Evolutionary conservation across 2,329 filamentous ascomycete species (phyloP).

Genomic region (Epichloe uncinata): DNA sequence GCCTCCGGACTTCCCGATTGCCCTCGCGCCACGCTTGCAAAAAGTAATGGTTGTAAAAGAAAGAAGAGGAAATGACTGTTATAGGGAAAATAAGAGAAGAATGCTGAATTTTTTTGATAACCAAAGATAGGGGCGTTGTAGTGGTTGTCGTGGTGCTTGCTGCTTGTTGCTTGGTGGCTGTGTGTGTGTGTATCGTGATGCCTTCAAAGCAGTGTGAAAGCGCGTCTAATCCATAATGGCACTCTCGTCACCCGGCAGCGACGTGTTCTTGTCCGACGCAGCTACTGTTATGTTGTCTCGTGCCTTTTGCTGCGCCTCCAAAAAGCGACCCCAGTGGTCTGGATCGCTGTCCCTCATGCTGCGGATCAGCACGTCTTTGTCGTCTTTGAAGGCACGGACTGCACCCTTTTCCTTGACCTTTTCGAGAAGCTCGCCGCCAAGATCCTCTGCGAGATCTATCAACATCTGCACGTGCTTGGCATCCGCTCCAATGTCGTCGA

Average conservation of each 20-base stretch:
- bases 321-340: slow-evolving; percentile 50
- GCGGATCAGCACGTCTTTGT: slow-evolving; percentile 36
- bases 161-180: too few species aligned
- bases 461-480: slow-evolving; percentile 40
- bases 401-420: slow-evolving; percentile 45
- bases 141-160: too few species aligned
- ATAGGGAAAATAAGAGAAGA: too few species aligned
- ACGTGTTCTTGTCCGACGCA: slow-evolving; percentile 12
- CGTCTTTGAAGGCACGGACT: slow-evolving; percentile 46
- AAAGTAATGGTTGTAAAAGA: too few species aligned
- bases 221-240: slow-evolving; percentile 26
- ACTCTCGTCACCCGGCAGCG: slow-evolving; percentile 21
- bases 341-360: slow-evolving; percentile 47
- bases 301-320: slow-evolving; percentile 47
- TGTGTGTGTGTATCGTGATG: too few species aligned
- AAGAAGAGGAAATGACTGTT: too few species aligned
- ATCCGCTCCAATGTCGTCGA: slow-evolving; percentile 37
- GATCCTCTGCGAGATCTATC: slow-evolving; percentile 47
- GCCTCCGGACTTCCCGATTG: not conserved
- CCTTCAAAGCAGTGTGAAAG: too few species aligned
- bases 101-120: too few species aligned
- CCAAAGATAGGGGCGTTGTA: too few species aligned
- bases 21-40: not conserved
- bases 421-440: slow-evolving; percentile 46
- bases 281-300: slow-evolving; percentile 34